Base-by-base conservation (phyloP, 169 alveolate genomes). In the Plasmodium gallinaceum region DNA sequence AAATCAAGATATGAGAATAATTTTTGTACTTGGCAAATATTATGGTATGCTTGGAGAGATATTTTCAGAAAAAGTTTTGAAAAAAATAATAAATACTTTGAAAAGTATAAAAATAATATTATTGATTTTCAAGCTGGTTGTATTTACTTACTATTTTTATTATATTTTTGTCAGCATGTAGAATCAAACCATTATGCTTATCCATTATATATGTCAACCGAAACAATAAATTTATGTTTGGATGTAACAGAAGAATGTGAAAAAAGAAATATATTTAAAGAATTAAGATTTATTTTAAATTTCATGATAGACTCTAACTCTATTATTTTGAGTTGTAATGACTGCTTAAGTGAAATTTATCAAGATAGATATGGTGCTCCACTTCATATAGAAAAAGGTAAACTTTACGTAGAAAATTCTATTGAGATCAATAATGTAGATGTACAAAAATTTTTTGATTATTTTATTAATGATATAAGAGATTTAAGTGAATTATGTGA, bases 281-380 rank as follows among this genome's bases (percentile, higher is more conserved):
- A 80, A 16, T 80, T 80, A 58, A 80, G 83, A 58, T 52, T 39
- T 54, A 66, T 80, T 52, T 80, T 80, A 66, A 80, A 80, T 54
- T 80, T 80, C 48, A 80, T 80, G 90, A 7, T 80, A 2, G 90
- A 80, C 43, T n/a, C 90, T n/a, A 80, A 80, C 51, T 66, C 73
- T 26, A 80, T 80, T 58, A 80, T 80, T 22, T 70, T 80, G 16
- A 18, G 90, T 22, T 66, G 65, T 52, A 52, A 66, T 80, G 83
- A 80, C 46, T 18, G 60, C 42, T 80, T 80, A 37, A 45, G 39
- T 22, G 90, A 71, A 32, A 70, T 54, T 18, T 80, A 51, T 45
- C 90, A 80, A 45, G 90, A 80, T 48, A 66, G 90, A 60, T 80
- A 80, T 80, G 90, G 90, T 60, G 80, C 70, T 57, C 90, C 90